phyloP scores from a whole-genome alignment of 2,329 filamentous ascomycete genomes.

The Monosporascus sp. region DNA sequence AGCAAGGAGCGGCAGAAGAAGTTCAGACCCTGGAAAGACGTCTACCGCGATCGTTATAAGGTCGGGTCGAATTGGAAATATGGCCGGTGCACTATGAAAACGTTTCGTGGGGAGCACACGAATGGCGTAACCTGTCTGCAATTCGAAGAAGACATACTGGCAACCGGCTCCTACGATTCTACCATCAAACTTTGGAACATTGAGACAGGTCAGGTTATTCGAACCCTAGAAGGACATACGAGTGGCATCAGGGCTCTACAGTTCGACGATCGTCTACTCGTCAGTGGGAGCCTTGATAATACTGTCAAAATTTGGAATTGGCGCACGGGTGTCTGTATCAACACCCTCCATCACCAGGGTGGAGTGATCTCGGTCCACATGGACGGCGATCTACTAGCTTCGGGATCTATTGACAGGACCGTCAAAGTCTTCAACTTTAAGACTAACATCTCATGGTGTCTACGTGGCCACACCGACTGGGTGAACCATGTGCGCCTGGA shows the following conservation, averaged over 20 bases:
- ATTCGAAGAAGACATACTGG: slow-evolving; percentile 84
- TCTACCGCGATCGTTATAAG: slow-evolving; percentile 92
- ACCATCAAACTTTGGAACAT: slow-evolving; percentile 97
- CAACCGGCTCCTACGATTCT: slow-evolving; percentile 90
- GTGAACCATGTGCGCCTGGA: slow-evolving; percentile 95
- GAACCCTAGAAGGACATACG: slow-evolving; percentile 79
- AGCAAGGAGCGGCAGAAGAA: slow-evolving; percentile 38
- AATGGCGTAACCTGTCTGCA: slow-evolving; percentile 71
- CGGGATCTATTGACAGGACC: slow-evolving; percentile 82
- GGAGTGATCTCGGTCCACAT: slow-evolving; percentile 88
- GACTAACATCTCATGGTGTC: slow-evolving; percentile 71
- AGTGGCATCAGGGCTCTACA: slow-evolving; percentile 83
- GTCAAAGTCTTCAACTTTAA: slow-evolving; percentile 92
- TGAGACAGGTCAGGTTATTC: slow-evolving; percentile 77
- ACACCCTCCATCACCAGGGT: slow-evolving; percentile 72
- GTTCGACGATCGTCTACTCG: slow-evolving; percentile 87
- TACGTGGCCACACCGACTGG: slow-evolving; percentile 88
- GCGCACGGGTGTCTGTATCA: slow-evolving; percentile 82
- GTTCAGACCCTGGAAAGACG: slow-evolving; percentile 85
- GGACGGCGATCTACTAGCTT: slow-evolving; percentile 76
- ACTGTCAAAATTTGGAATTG: slow-evolving; percentile 96
- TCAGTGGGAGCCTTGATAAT: slow-evolving; percentile 82
- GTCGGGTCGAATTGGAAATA: slow-evolving; percentile 98
- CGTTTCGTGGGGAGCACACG: slow-evolving; percentile 74
- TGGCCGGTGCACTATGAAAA: slow-evolving; percentile 77